A percentile compares a stretch with the other conserved stretches of the same genome.
Evolutionary conservation across 1,139 yeast species (phyloP).

Genomic region (Yamadazyma mexicana): DNA sequence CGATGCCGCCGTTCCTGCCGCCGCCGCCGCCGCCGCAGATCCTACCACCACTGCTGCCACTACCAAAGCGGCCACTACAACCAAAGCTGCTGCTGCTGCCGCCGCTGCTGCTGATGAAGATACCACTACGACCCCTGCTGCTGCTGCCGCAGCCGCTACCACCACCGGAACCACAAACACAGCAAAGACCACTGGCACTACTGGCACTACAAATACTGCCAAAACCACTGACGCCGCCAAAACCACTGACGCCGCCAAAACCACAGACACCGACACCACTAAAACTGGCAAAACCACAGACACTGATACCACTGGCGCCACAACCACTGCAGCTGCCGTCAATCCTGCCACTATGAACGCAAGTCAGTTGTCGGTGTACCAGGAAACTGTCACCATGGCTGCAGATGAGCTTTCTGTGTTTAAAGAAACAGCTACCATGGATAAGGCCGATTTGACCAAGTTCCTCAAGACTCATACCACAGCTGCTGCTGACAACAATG

Average conservation of each 20-base stretch:
- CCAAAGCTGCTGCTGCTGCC: constrained; percentile 12
- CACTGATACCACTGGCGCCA: constrained; percentile 7
- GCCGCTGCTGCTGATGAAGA: constrained; percentile 6
- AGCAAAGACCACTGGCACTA: constrained; percentile 5
- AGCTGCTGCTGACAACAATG: constrained; percentile 9
- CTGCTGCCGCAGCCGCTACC: constrained; percentile 6
- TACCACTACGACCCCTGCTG: constrained; percentile 11
- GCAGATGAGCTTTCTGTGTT: constrained; percentile 12
- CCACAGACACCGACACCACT: constrained; percentile 7
- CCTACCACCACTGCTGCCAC: constrained; percentile 6
- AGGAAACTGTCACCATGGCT: constrained; percentile 13
- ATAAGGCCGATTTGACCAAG: constrained; percentile 12
- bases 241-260: background rate
- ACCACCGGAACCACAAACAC: too few relatives aligned
- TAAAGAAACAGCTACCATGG: too few relatives aligned
- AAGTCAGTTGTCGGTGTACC: constrained; percentile 10
- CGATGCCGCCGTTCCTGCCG: constrained; percentile 12
- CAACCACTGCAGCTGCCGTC: constrained; percentile 10
- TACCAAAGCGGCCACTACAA: constrained; percentile 10
- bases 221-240: constrained; percentile 5
- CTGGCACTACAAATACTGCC: constrained; percentile 10
- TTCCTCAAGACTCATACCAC: constrained; percentile 14
- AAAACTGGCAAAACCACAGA: constrained; percentile 12
- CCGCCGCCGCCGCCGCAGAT: constrained; percentile 15
- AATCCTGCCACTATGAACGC: constrained; percentile 11